Evolutionary conservation across 768 basidiomycete genomes (phyloP), one percentile per base, ranked within the genome.

Genomic region (Cyclocybe cylindracea): DNA sequence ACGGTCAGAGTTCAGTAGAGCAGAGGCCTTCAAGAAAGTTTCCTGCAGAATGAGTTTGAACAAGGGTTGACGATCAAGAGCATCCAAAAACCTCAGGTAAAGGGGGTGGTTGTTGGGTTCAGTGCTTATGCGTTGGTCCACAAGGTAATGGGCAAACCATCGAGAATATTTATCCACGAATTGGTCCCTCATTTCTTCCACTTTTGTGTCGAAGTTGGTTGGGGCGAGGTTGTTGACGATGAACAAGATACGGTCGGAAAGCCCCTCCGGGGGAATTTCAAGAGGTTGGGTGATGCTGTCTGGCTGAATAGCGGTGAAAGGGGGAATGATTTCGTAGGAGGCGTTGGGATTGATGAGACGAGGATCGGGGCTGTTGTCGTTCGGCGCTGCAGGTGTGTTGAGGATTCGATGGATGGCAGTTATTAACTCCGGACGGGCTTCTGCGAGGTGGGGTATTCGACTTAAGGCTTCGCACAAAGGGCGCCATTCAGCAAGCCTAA

Each of bases 101-200:
- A 98, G 82, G 43, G 86, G 82, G 59, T 98, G 97, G 64, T 98
- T 97, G 77, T 99, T 99, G 46, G 93, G 93, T 70, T 99, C 97
- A 50, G 89, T 89, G 70, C 89, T 90, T 68, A 98, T 86, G 35
- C 97, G 90, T 64, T 98, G 92, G 62, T 95, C 93, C 34, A 99
- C 94, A 43, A 99, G 80, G 69, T 98, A 99, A 66, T 97, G 89
- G 40, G 97, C 96, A 62, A 99, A 97, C 97, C 97, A 99, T 41
- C 89, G 81, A 7, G 92, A 85, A 65, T 94, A 85, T 37, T 82
- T 76, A 60, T 94, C 89, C 41, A 89, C 80, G 70, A 96, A 96
- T 50, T 90, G 77, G 32, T 84, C 84, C 49, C 78, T 79, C 87
- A 99, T 94, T 61, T 98, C 97, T 32, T 72, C 68, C 34, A 94